Evolutionary conservation across 129 eudicot species (phyloP), one percentile per base, ranked within the genome.

Genomic region (Flaveria ramosissima): DNA sequence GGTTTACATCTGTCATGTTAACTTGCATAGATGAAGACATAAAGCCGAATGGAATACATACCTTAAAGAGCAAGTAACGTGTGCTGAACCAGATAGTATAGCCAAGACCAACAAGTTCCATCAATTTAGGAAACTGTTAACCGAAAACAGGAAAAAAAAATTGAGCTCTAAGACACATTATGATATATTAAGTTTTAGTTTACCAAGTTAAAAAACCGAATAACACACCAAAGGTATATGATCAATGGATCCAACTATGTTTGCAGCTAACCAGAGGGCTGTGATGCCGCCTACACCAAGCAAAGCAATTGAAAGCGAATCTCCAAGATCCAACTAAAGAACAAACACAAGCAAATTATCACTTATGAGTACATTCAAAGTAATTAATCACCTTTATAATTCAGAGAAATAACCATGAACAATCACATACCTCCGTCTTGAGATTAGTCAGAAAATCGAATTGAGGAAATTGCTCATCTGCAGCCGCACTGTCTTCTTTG

Each of bases 31-130:
- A 32, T 9, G 47, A 64, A 15, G 68, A 32, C 46, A 15, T 39
- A 57, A 14, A 72, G 32, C 59, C 55, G 17, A 10, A 3, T 7
- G 17, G 46, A 11, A 60, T 50, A 45, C 71, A 11, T 79, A 90
- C 98, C 98, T 93, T 85, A 73, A 93, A 91, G 64, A 93, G 78
- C 73, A 91, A 83, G 85, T 87, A 87, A 70, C 97, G 97, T 60
- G 88, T 74, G 82, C 73, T 78, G 80, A 94, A 94, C 98, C 98
- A 94, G 76, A 91, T 62, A 3, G 92, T 67, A 88, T 91, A 91
- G 74, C 86, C 87, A 71, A 94, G 90, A 59, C 98, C 98, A 60
- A 94, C 87, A 17, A 94, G 83, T 83, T 91, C 96, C 97, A 94
- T 78, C 81, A 91, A 69, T 75, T 94, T 86, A 19, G 96, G 96